phyloP scores from a whole-genome alignment of 257 asterid species.

The Lycium ferocissimum region DNA sequence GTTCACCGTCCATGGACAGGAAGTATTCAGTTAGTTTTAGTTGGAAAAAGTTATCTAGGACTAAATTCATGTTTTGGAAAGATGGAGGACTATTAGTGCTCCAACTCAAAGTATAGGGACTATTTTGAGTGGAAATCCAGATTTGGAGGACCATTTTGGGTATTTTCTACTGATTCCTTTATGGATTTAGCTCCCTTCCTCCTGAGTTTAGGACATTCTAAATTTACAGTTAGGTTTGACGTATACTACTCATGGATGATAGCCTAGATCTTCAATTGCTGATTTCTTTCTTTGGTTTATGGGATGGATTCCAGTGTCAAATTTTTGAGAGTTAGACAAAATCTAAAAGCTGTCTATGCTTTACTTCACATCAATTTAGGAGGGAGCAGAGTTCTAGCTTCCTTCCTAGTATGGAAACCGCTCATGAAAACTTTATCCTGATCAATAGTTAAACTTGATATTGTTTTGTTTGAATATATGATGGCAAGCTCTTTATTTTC shows the following conservation, averaged over 20 bases:
- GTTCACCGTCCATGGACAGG: constrained; percentile 66
- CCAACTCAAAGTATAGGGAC: not conserved
- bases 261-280: constrained; percentile 21
- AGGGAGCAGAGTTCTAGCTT: constrained; percentile 12
- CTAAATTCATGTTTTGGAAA: not conserved
- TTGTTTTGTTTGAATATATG: constrained; percentile 17
- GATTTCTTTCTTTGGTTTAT: constrained; percentile 9
- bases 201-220: constrained; percentile 17
- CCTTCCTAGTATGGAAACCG: not conserved
- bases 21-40: constrained; percentile 5
- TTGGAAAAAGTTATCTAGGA: not conserved
- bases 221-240: constrained; percentile 11
- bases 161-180: constrained; percentile 20
- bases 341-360: not conserved
- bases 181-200: constrained; percentile 22
- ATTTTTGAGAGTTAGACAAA: not conserved
- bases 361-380: not conserved
- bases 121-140: not conserved
- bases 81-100: constrained; percentile 1
- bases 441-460: not conserved
- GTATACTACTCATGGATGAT: not conserved
- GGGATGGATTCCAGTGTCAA: constrained; percentile 16
- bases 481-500: not conserved
- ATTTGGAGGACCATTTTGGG: constrained; percentile 7
- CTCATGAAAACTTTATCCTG: not conserved